Percentiles rank a stretch among this genome's conserved stretches.
phyloP scores from a whole-genome alignment of 495 filamentous ascomycete genomes.

The Saxophila tyrrhenica region DNA sequence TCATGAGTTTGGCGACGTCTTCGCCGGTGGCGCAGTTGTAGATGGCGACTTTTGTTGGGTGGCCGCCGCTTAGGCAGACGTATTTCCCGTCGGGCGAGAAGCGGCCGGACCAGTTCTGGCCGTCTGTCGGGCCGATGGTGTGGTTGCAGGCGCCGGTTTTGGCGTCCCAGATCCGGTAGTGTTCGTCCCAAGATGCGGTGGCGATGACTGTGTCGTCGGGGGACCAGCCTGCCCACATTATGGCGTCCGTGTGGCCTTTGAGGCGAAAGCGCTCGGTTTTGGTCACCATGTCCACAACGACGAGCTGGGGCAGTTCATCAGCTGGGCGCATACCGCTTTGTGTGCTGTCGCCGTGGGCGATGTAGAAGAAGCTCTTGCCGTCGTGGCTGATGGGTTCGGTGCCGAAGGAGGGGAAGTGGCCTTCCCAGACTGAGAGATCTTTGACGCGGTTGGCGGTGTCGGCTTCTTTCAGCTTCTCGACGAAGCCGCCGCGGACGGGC shows the following conservation, averaged over 20 bases:
- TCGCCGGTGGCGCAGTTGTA: slow-evolving; percentile 7
- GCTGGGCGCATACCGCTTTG: background rate
- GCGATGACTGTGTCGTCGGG: slow-evolving; percentile 25
- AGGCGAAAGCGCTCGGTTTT: slow-evolving; percentile 6
- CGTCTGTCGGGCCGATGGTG: slow-evolving; percentile 5
- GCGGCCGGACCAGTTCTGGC: slow-evolving; percentile 22
- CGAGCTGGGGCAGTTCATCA: slow-evolving; percentile 1
- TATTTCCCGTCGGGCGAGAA: slow-evolving; percentile 21
- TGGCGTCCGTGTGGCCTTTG: slow-evolving; percentile 26
- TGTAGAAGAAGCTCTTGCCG: background rate
- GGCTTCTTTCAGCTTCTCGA: background rate
- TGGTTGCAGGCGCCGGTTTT: slow-evolving; percentile 11
- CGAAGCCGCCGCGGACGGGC: background rate
- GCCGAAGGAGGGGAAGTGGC: background rate
- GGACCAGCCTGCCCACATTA: slow-evolving; percentile 27
- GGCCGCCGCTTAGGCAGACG: slow-evolving; percentile 15
- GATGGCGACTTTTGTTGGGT: slow-evolving; percentile 14
- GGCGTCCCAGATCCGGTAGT: slow-evolving; percentile 25
- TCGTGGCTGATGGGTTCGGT: background rate
- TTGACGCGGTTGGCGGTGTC: background rate
- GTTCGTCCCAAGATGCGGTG: slow-evolving; percentile 28
- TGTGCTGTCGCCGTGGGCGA: background rate
- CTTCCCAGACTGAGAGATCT: background rate
- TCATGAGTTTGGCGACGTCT: background rate
- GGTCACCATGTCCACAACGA: slow-evolving; percentile 12